These are phyloP conservation scores for Mortierella sp. DNA, from an alignment of 371 early-diverging fungal species.

Conservation along the genomic window DNA sequence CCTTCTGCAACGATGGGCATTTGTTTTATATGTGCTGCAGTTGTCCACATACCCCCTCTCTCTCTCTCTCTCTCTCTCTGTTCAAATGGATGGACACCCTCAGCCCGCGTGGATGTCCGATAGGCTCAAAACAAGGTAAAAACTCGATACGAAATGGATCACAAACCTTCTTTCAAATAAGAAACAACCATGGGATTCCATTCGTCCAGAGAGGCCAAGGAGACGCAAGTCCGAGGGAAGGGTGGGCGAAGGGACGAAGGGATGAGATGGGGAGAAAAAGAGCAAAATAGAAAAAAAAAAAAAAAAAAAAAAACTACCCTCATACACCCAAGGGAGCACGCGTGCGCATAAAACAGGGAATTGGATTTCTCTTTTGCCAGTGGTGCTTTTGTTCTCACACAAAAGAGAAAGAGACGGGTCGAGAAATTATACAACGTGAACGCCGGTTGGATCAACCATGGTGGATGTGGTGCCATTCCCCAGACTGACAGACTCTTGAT, in stretches of 20 bases:
- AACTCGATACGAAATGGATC: not conserved
- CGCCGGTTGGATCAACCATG: not conserved
- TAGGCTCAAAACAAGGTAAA: not conserved
- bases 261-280: not conserved
- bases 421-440: not conserved
- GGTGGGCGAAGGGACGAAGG: not conserved
- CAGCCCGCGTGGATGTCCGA: constrained; percentile 8
- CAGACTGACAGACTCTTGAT: no score
- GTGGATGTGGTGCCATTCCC: not conserved
- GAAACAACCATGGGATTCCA: not conserved
- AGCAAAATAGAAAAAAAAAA: not conserved
- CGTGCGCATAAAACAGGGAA: not conserved
- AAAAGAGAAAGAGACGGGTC: not conserved
- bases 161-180: constrained; percentile 1
- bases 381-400: not conserved
- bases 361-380: not conserved
- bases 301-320: not conserved
- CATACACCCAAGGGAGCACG: not conserved
- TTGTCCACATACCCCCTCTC: not conserved
- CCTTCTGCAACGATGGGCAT: no score
- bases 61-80: not conserved
- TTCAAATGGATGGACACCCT: not conserved
- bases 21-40: not conserved
- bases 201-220: not conserved
- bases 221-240: not conserved